Evolutionary conservation across 2,329 filamentous ascomycete species (phyloP).

Genomic region (Fusarium proliferatum): DNA sequence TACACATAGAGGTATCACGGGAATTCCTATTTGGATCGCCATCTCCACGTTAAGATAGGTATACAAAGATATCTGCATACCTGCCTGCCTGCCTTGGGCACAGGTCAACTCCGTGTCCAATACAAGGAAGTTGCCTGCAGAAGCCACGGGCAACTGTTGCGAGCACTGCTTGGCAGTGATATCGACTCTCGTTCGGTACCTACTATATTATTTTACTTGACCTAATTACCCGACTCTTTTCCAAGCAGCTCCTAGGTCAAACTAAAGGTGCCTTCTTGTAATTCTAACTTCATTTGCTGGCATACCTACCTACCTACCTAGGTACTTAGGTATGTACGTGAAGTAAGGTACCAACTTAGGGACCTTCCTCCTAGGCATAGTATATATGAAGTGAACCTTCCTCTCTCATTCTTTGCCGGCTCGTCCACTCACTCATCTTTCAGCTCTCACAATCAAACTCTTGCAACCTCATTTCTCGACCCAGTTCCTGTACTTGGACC

Average conservation of each 20-base stretch:
- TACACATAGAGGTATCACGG: background rate
- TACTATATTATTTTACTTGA: background rate
- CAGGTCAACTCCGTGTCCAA: background rate
- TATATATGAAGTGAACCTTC: background rate
- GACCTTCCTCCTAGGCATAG: background rate
- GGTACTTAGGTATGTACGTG: no score
- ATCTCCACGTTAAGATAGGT: background rate
- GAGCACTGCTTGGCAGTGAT: slow-evolving; percentile 13
- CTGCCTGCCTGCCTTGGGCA: background rate
- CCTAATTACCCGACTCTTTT: background rate
- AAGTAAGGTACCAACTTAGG: no score
- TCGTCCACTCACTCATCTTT: background rate
- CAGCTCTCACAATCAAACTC: background rate
- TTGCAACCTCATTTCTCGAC: background rate
- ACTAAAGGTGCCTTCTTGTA: background rate
- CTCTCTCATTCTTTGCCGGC: background rate
- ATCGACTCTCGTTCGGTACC: background rate
- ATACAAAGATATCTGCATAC: background rate
- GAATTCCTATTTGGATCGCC: background rate
- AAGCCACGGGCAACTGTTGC: background rate
- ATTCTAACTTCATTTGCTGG: background rate
- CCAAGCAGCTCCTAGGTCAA: background rate
- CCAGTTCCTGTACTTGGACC: background rate
- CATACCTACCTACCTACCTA: background rate
- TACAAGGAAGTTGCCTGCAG: background rate